phyloP scores from a whole-genome alignment of 202 grass and related monocot species.

The Sporobolus alterniflorus region DNA sequence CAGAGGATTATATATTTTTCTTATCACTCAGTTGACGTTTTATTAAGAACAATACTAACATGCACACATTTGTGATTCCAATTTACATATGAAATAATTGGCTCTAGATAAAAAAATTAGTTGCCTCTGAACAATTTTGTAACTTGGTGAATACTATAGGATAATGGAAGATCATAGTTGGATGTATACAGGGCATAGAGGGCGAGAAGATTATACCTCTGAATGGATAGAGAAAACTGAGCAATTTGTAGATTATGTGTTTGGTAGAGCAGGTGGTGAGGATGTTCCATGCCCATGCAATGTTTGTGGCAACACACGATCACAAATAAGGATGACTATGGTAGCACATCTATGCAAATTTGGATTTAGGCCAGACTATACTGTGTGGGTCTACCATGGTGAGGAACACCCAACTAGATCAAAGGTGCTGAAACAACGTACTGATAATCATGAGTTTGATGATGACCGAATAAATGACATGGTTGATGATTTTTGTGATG shows the following conservation, averaged over 20 bases:
- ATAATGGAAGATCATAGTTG: background rate
- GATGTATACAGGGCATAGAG: background rate
- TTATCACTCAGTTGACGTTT: too few relatives aligned
- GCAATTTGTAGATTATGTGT: background rate
- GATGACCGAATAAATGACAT: background rate
- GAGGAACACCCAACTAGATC: background rate
- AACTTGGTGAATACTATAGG: background rate
- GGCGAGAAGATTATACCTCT: background rate
- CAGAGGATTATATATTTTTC: too few relatives aligned
- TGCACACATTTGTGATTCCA: too few relatives aligned
- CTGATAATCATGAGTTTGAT: background rate
- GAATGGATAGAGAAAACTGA: background rate
- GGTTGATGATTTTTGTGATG: background rate
- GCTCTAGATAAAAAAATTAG: too few relatives aligned
- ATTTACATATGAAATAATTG: too few relatives aligned
- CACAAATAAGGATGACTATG: background rate
- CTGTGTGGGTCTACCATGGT: background rate
- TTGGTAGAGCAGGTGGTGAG: background rate
- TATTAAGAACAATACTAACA: too few relatives aligned
- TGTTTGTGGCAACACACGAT: background rate
- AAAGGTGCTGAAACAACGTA: background rate
- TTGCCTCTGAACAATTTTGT: too few relatives aligned
- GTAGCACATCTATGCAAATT: background rate
- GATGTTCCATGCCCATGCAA: background rate
- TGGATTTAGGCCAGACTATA: background rate